Evolutionary conservation across 148 eudicot genomes (phyloP), one percentile per base, ranked within the genome.

Genomic region (Camellia granthamiana): DNA sequence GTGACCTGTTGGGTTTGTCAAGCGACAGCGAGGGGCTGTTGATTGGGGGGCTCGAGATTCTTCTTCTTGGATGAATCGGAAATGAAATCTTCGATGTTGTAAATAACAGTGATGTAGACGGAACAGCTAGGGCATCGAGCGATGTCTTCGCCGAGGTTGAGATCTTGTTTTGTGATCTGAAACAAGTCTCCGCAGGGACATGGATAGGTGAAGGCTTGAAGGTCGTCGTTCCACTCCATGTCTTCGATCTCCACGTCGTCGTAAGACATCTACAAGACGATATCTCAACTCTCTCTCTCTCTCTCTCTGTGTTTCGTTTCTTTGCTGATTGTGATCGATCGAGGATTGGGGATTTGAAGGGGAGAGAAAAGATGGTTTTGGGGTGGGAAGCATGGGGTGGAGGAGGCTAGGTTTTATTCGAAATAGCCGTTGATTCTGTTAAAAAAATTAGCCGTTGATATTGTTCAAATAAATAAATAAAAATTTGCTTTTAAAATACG

Each of bases 241-340:
- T 95, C 99, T 79, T 95, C 99, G 44, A 95, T 95, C 90, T 95
- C 99, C 46, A 95, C 98, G 30, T 93, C 95, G 77, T 95, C 99
- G 90, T 95, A 95, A 81, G 98, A 95, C 99, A 30, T 30, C 38
- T 30, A 1, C 38, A 30, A 30, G 38, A 30, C 38, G 38, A 30
- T 30, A 95, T 81, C 58, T 11, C 47, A 0, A 3, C 1, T 5
- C 69, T 15, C 42, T 41, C 5, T 21, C 51, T 41, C 18, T 4
- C 19, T 11, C 44, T 23, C 13, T 23, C 6, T 10, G 44, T 4
- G 69, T 23, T 11, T 65, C 8, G 3, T 3, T 23, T 30, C 7
- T 65, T 38, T 10, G 18, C 3, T 65, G 16, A 23, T 23, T 30
- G 9, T 30, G 69, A 12, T 55, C 58, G 58, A 55, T 12, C 13